phyloP scores from a whole-genome alignment of 768 basidiomycete species.

The Tulasnella calospora region DNA sequence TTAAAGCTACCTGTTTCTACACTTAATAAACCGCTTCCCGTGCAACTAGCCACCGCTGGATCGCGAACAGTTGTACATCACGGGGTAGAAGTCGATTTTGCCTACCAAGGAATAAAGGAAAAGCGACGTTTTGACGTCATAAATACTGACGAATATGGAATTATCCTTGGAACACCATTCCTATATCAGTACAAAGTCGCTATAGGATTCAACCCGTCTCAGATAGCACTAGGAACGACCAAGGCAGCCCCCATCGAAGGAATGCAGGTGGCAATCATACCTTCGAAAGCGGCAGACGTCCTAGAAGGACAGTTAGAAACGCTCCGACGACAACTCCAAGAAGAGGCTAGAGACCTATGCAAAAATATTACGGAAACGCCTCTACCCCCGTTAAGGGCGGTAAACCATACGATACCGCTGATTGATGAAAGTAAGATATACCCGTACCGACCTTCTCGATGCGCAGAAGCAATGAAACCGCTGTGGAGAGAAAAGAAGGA shows the following conservation, averaged over 20 bases:
- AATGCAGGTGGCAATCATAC: too few species aligned
- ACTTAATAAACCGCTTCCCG: constrained; percentile 34
- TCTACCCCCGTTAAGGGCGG: constrained; percentile 7
- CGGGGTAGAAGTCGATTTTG: constrained; percentile 31
- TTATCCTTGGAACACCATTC: too few species aligned
- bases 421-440: constrained; percentile 11
- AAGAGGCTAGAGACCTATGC: constrained; percentile 2
- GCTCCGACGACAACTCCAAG: background rate
- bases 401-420: constrained; percentile 14
- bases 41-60: constrained; percentile 44
- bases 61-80: constrained; percentile 41
- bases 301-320: background rate
- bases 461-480: too few species aligned
- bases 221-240: too few species aligned
- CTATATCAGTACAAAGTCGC: too few species aligned
- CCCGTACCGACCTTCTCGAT: constrained; percentile 2
- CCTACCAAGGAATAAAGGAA: constrained; percentile 40
- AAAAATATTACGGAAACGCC: too few species aligned
- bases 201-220: too few species aligned
- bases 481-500: too few species aligned
- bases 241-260: too few species aligned
- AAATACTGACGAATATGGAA: constrained; percentile 39
- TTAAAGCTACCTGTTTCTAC: constrained; percentile 6
- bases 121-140: constrained; percentile 38
- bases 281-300: too few species aligned